phyloP scores from a whole-genome alignment of 1,284 basidiomycete species.

The Fomitopsis betulina region DNA sequence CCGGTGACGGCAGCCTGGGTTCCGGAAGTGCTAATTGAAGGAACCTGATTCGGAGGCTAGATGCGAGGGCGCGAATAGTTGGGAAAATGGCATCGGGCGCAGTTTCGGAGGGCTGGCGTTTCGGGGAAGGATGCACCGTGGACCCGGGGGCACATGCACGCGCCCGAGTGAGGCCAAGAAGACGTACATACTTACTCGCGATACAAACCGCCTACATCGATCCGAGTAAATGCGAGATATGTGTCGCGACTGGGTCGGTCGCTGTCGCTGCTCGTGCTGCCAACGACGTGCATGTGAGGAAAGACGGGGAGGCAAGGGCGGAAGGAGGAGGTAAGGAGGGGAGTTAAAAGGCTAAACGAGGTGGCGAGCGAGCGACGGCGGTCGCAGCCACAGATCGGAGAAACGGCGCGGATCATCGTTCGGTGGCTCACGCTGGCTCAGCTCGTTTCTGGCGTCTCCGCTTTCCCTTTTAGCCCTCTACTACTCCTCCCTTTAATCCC shows the following conservation, averaged over 20 bases:
- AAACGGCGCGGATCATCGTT: slow-evolving; percentile 14
- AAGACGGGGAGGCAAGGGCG: not conserved
- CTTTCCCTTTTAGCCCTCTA: not conserved
- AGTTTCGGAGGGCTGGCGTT: not conserved
- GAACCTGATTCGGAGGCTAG: not conserved
- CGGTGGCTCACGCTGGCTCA: slow-evolving; percentile 1
- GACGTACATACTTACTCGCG: not conserved
- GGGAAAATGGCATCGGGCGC: not conserved
- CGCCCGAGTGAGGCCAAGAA: slow-evolving; percentile 2
- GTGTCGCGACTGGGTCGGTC: not conserved
- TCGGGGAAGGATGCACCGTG: not conserved
- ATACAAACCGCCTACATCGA: not conserved
- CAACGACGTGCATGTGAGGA: not conserved
- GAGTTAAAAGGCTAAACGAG: slow-evolving; percentile 6
- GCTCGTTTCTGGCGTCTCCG: not conserved
- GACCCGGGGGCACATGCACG: not conserved
- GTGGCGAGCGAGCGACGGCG: not conserved
- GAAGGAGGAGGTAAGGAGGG: not conserved
- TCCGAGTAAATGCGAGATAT: slow-evolving; percentile 1
- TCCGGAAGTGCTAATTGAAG: not conserved
- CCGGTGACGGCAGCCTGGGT: not conserved
- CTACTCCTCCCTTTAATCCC: slow-evolving; percentile 14
- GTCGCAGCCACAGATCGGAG: slow-evolving; percentile 5
- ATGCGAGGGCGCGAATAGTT: not conserved
- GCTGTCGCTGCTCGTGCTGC: not conserved